Base-by-base conservation (phyloP, 106 monocot genomes). In the Dactylorhiza incarnata region DNA sequence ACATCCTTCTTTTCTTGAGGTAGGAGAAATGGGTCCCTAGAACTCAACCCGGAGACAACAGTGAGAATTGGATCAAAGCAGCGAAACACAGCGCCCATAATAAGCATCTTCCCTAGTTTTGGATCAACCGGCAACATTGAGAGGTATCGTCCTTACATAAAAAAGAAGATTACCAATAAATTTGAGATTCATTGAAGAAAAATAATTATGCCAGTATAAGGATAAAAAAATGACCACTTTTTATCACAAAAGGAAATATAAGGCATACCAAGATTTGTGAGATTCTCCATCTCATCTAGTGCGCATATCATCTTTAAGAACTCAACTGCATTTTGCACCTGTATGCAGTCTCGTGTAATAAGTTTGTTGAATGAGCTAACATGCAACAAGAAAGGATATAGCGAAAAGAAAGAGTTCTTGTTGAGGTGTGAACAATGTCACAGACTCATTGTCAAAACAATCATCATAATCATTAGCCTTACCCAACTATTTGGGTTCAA, bases 91-190 rank as follows among this genome's bases (percentile, higher is more conserved):
- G 94, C 82, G 75, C 99, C 99, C 91, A 94, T 94, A 67, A 99
- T 86, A 71, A 99, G 91, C 99, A 99, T 99, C 78, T 99, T 99
- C 63, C 99, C 99, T 59, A 99, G 82, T 79, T 99, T 99, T 23
- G 99, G 99, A 82, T 99, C 99, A 78, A 99, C 99, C 17, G 99
- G 99, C 85, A 99, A 94, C 84, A 94, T 88, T 61, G 99, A 99
- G 59, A 99, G 94, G 73, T 94, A 99, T 77, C 51, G 75, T 49
- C 67, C 94, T 94, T 94, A 74, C 14, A 89, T 5, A 78, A 44
- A 68, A 47, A 17, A 77, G 70, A 72, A 50, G 9, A 19, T 69
- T 65, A 76, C 16, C 44, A 72, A 72, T 7, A 66, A 69, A 22
- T 13, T 29, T 7, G 48, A 73, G 63, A 53, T 7, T 45, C 26